Conservation (phyloP, 192 early-diverging fungal species). For the Dimargaris cristalligena region DNA sequence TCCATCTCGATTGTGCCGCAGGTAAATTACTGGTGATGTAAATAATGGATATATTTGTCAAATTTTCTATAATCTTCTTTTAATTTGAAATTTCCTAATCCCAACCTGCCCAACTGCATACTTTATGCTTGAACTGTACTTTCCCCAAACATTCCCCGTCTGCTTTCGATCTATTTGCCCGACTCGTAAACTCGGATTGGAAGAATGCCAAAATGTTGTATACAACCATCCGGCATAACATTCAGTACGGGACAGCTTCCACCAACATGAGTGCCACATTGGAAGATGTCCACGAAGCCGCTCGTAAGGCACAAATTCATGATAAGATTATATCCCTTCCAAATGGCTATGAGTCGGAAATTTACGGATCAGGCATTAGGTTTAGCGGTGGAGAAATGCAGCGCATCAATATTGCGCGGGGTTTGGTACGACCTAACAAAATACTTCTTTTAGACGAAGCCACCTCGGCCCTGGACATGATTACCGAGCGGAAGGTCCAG, state of each 20-base stretch:
- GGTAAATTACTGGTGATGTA: no score
- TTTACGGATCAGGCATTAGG: conserved; percentile 65
- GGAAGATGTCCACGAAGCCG: conserved; percentile 28
- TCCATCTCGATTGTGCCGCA: conserved; percentile 69
- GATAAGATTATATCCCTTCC: conserved; percentile 30
- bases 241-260: conserved; percentile 38
- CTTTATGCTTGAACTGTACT: not conserved
- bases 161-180: not conserved
- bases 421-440: conserved; percentile 76
- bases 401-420: conserved; percentile 74
- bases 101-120: not conserved
- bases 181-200: not conserved
- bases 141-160: not conserved
- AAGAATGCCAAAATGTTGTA: conserved; percentile 64
- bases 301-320: conserved; percentile 28
- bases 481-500: conserved; percentile 85
- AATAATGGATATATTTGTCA: not conserved
- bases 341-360: conserved; percentile 26
- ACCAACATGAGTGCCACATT: conserved; percentile 28
- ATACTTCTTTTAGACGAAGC: conserved; percentile 89
- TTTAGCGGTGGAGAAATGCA: conserved; percentile 91
- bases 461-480: conserved; percentile 67
- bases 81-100: not conserved
- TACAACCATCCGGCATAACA: conserved; percentile 67
- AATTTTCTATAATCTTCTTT: not conserved